Evolutionary conservation across 2,329 filamentous ascomycete species (phyloP).

Genomic region (Biscogniauxia mediterranea): DNA sequence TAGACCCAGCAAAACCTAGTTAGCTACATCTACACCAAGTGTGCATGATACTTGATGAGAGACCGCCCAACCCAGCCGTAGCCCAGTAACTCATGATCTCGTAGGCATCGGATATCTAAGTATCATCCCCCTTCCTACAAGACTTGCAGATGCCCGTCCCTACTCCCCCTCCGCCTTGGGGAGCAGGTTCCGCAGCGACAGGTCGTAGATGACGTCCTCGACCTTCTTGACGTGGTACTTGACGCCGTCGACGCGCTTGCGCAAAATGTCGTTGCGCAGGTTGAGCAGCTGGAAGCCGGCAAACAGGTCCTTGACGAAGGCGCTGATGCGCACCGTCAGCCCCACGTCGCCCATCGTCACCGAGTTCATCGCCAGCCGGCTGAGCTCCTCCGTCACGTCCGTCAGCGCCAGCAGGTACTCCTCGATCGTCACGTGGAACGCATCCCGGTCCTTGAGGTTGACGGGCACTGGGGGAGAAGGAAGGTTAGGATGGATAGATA

Average conservation of each 20-base stretch:
- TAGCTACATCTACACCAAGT: too few relatives aligned
- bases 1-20: too few relatives aligned
- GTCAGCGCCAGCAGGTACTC: slow-evolving; percentile 92
- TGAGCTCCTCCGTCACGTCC: slow-evolving; percentile 83
- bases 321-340: slow-evolving; percentile 81
- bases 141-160: too few relatives aligned
- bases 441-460: slow-evolving; percentile 84
- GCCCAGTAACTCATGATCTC: too few relatives aligned
- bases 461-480: slow-evolving; percentile 70
- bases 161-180: slow-evolving; percentile 35
- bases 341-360: slow-evolving; percentile 88
- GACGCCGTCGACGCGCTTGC: slow-evolving; percentile 85
- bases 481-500: neutral
- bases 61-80: too few relatives aligned
- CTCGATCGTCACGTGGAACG: slow-evolving; percentile 94
- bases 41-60: too few relatives aligned
- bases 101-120: too few relatives aligned
- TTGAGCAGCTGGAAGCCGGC: slow-evolving; percentile 97
- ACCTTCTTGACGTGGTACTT: slow-evolving; percentile 99
- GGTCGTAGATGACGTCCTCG: slow-evolving; percentile 95
- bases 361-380: slow-evolving; percentile 87
- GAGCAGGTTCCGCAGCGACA: slow-evolving; percentile 81
- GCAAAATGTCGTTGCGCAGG: slow-evolving; percentile 89
- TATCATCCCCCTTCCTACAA: too few relatives aligned
- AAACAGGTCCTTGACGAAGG: slow-evolving; percentile 92